Base-by-base conservation (phyloP, 257 asterid species). In the Fraxinus anomala region DNA sequence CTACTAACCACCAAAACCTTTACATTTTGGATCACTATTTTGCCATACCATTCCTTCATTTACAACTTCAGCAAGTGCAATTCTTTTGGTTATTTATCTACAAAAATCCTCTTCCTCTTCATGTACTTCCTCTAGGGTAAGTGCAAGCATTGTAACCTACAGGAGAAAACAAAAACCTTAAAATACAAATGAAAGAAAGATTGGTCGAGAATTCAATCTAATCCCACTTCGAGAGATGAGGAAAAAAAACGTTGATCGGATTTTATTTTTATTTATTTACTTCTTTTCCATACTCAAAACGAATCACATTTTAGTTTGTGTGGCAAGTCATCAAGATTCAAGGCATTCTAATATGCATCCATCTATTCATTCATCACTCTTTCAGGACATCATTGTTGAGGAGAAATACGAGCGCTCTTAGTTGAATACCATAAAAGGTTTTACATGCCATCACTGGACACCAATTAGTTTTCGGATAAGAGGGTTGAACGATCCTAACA, bases 131-230 rank as follows among this genome's bases (percentile, higher is more conserved):
- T 77, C 86, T 86, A 73, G 89, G 91, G 79, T 91, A 94, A 78
- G 70, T 71, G 88, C 99, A 95, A 51, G 82, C 82, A 82, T 37
- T 73, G 72, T 89, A 93, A 81, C 98, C 99, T 95, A 81, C 81
- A 80, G 74, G 26, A 66, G 1, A 16, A 80, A 21, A 24, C 31
- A n/a, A 21, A 10, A 1, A 16, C 10, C 30, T 61, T 65, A 12
- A 66, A 33, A 71, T 71, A 68, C 4, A 23, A 59, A 1, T 4
- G 31, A 24, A 31, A 17, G 21, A 8, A 3, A 39, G 33, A 24
- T 24, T 14, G 9, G n/a, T 13, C 19, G 54, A 44, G 54, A 44
- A 44, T 3, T 3, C 54, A 44, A 44, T 44, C 54, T 3, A 44
- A 44, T 44, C 54, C 19, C 54, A 44, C 54, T 12, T 44, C 5